Conservation (phyloP, 2,329 filamentous ascomycete genomes). For the Helotiales sp. region DNA sequence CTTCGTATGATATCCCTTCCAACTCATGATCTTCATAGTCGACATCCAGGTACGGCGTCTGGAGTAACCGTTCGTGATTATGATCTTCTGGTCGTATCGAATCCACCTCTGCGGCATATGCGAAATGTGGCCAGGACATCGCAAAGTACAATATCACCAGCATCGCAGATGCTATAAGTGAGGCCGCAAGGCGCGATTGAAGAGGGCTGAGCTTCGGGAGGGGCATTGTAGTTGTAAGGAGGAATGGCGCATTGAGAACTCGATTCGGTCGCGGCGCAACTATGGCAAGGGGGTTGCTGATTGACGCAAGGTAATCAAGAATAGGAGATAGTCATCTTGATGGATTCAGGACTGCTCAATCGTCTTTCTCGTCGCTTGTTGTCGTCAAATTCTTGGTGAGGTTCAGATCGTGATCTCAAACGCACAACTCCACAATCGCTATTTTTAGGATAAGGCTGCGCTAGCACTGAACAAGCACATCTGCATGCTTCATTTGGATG, state of each 20-base stretch:
- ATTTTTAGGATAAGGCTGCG: constrained; percentile 5
- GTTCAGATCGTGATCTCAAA: constrained; percentile 12
- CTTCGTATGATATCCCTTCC: constrained; percentile 50
- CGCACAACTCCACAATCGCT: constrained; percentile 1
- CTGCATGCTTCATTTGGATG: background rate
- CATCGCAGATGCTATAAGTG: constrained; percentile 59
- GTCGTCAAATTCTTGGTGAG: constrained; percentile 10
- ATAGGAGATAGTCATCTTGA: background rate
- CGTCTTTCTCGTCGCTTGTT: constrained; percentile 8
- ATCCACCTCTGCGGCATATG: constrained; percentile 59
- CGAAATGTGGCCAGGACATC: constrained; percentile 58
- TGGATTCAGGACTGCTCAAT: background rate
- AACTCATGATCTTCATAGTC: constrained; percentile 35
- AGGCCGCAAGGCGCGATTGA: constrained; percentile 72
- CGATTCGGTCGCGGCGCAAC: background rate
- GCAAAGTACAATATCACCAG: constrained; percentile 61
- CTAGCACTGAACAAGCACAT: constrained; percentile 1
- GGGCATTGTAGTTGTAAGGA: constrained; percentile 31
- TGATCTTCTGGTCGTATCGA: constrained; percentile 45
- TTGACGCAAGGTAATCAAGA: background rate
- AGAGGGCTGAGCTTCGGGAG: constrained; percentile 59
- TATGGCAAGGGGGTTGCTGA: background rate
- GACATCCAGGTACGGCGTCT: constrained; percentile 34
- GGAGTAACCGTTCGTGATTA: constrained; percentile 46
- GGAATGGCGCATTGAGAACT: constrained; percentile 19